Evolutionary conservation across 1,284 basidiomycete genomes (phyloP), one percentile per base, ranked within the genome.

Genomic region (Schizopora paradoxa): DNA sequence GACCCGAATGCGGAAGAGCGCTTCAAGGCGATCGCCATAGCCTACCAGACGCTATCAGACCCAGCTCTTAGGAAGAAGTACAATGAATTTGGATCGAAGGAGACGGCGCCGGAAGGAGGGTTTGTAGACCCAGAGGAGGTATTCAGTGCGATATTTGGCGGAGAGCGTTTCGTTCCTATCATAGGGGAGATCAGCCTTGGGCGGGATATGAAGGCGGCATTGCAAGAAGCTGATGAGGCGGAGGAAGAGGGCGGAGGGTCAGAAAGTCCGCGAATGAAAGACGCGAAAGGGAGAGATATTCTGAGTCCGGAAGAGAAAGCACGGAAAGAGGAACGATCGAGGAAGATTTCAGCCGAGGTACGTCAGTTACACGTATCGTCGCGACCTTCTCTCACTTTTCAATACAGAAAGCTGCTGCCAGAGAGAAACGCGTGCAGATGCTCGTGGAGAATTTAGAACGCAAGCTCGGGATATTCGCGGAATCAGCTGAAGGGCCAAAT

Each of bases 131-230:
- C 85, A 1, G 85, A 88, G 62, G 92, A 95, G 60, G 89, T 98
- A 33, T 98, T 99, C 63, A 83, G 88, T 1, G 87, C 86, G 19
- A 89, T 97, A 59, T 97, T 97, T 59, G 93, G 90, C 41, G 90
- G 90, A 0, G 88, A 91, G 36, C 69, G 84, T 11, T 93, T 92
- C 61, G 65, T 82, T 35, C 82, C 87, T 2, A 87, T 92, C 59
- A 91, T 91, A 55, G 87, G 88, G 7, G 74, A 82, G 44, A 86
- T 91, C 56, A 87, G 84, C 45, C 69, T 92, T 56, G 94, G 92
- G 26, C 80, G 80, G 56, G 95, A 99, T 59, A 98, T 99, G 96
- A 99, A 99, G 70, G 81, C 91, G 5, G 94, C 93, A 4, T 70
- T 99, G 60, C 94, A 99, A 61, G 89, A 95, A 59, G 93, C 91